Percentiles rank a stretch among this genome's conserved stretches.
phyloP scores from a whole-genome alignment of 2,329 filamentous ascomycete genomes.

The Elsinoe necatrix region DNA sequence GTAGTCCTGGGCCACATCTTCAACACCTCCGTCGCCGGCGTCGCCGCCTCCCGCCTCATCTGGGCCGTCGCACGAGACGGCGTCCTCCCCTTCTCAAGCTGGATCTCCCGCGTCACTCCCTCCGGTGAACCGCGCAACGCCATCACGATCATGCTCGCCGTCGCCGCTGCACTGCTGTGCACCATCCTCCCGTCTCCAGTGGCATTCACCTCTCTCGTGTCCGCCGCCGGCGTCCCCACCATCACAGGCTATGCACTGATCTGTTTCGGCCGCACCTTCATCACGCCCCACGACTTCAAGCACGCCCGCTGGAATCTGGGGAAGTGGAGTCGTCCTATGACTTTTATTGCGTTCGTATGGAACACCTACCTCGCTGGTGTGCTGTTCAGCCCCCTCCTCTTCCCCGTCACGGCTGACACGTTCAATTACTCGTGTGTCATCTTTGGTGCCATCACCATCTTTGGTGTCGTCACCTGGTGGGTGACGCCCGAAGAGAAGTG shows the following conservation, averaged over 20 bases:
- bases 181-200: slow-evolving; percentile 48
- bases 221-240: slow-evolving; percentile 33
- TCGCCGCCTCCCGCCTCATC: slow-evolving; percentile 53
- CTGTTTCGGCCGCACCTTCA: slow-evolving; percentile 32
- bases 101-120: slow-evolving; percentile 47
- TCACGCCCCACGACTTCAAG: slow-evolving; percentile 32
- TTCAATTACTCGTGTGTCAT: slow-evolving; percentile 35
- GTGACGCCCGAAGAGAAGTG: slow-evolving; percentile 32
- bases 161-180: slow-evolving; percentile 49
- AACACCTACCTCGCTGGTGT: slow-evolving; percentile 32
- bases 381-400: slow-evolving; percentile 32
- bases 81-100: slow-evolving; percentile 50
- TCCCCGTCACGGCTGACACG: slow-evolving; percentile 28
- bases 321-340: slow-evolving; percentile 30
- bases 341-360: slow-evolving; percentile 32
- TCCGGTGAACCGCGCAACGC: slow-evolving; percentile 53
- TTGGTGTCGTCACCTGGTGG: slow-evolving; percentile 30
- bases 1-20: slow-evolving; percentile 43
- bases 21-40: slow-evolving; percentile 52
- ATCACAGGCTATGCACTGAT: slow-evolving; percentile 39
- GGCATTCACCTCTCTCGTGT: slow-evolving; percentile 33
- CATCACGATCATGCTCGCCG: slow-evolving; percentile 49
- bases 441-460: slow-evolving; percentile 33
- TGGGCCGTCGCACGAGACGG: slow-evolving; percentile 56
- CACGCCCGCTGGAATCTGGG: slow-evolving; percentile 32